Evolutionary conservation across 192 early-diverging fungal species (phyloP), one percentile per base, ranked within the genome.

Genomic region (Linnemannia elongata): DNA sequence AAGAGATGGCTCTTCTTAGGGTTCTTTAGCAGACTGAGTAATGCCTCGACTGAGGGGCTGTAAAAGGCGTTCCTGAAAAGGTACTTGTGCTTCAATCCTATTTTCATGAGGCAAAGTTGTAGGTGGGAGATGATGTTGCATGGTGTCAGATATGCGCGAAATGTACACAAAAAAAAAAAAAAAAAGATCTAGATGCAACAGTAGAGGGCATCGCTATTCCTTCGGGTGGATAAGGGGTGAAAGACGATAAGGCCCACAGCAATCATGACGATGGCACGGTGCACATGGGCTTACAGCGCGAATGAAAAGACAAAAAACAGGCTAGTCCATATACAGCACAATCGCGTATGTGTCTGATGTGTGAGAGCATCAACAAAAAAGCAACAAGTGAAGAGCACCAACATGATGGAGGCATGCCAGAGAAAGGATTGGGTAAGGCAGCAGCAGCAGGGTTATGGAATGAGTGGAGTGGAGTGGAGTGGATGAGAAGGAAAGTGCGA

Each of bases 51-150:
- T 0, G 85, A 81, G 1, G 85, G 85, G 10, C 79, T 81, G 49
- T 87, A 81, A 68, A 78, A 87, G 30, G 85, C 75, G n/a, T 81
- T 87, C 6, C 85, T 69, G 72, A 87, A 87, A 6, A 87, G 80
- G 44, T 87, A 68, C 27, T 77, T 77, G 27, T 81, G 85, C 42
- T 74, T 77, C 49, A 87, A 63, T 60, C 85, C 85, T 85, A 54
- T 66, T 15, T 15, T 27, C 60, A 66, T 66, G 12, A 10, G 47
- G 13, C 47, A 49, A 49, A 49, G n/a, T 63, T 55, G 22, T 22
- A 7, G 54, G 22, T 9, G 30, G 60, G n/a, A 66, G 27, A 24
- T 33, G 30, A 33, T 66, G 60, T 0, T 33, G 30, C 30, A 66
- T 4, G 15, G 5, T 52, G 18, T 66, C 12, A 66, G 60, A 52